Conservation (phyloP, 73 alveolate species). For the Diophrys appendiculata region DNA sequence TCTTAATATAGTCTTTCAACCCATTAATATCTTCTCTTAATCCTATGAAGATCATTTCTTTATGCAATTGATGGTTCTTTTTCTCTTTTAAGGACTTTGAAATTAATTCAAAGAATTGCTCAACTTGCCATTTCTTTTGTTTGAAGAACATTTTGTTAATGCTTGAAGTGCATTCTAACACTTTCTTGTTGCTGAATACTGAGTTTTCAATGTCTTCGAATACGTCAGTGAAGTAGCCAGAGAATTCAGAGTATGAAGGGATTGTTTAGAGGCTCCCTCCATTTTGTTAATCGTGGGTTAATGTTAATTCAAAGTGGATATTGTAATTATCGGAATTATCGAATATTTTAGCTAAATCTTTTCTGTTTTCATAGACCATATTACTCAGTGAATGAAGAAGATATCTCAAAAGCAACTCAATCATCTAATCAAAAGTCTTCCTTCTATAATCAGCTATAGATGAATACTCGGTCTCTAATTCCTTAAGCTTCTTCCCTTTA, state of each 20-base stretch:
- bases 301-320: not conserved
- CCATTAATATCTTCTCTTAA: conserved; percentile 28
- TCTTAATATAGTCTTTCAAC: conserved; percentile 30
- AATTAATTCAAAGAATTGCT: not conserved
- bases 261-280: too few species aligned
- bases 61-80: conserved; percentile 8
- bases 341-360: not conserved
- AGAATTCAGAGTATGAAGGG: conserved; percentile 10
- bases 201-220: conserved; percentile 47
- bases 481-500: too few species aligned
- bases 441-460: too few species aligned
- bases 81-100: conserved; percentile 5
- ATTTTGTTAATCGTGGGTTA: too few species aligned
- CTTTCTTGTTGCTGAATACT: conserved; percentile 21
- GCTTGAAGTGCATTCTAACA: conserved; percentile 18
- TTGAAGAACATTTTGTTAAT: not conserved
- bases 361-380: conserved; percentile 38
- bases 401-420: not conserved
- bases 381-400: conserved; percentile 5
- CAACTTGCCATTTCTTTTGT: too few species aligned
- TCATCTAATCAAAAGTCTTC: not conserved
- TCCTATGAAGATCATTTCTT: conserved; percentile 20
- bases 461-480: too few species aligned
- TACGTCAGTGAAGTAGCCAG: conserved; percentile 26
- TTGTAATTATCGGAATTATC: not conserved